Percentiles rank a stretch among this genome's conserved stretches.
Evolutionary conservation across 306 rosid genomes (phyloP).

Genomic region (Dicorynia guianensis): DNA sequence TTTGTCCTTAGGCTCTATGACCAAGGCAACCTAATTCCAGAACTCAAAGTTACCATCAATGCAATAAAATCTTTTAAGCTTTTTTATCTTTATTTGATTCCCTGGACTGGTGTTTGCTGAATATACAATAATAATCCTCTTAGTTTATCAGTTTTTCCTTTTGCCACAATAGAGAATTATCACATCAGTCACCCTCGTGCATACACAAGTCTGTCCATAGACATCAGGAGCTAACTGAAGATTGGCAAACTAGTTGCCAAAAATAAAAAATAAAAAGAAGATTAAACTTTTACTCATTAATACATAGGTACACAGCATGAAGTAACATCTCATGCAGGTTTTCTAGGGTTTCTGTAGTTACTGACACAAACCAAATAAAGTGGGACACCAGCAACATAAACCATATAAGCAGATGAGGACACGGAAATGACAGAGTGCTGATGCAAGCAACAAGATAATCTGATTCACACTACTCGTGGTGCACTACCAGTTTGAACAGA

Average conservation of each 20-base stretch:
- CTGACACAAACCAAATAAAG: not conserved
- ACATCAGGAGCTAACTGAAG: conserved; percentile 24
- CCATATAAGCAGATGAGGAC: conserved; percentile 20
- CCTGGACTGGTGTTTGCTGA: too few relatives aligned
- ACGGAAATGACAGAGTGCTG: not conserved
- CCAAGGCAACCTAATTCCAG: conserved; percentile 87
- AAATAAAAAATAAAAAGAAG: conserved; percentile 9
- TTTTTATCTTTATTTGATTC: too few relatives aligned
- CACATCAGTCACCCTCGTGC: conserved; percentile 21
- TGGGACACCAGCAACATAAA: not conserved
- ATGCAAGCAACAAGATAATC: conserved; percentile 7
- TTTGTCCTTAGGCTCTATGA: conserved; percentile 98
- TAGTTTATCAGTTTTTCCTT: not conserved
- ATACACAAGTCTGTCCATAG: not conserved
- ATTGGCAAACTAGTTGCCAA: conserved; percentile 4
- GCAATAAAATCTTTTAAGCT: not conserved
- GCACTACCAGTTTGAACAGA: conserved; percentile 18
- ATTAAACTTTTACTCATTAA: conserved; percentile 24
- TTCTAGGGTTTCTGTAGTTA: not conserved
- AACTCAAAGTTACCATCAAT: conserved; percentile 27
- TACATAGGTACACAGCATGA: not conserved
- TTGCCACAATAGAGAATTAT: conserved; percentile 11
- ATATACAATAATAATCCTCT: too few relatives aligned
- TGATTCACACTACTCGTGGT: conserved; percentile 15
- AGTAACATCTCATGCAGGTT: not conserved